Evolutionary conservation across 2,329 filamentous ascomycete genomes (phyloP).

Genomic region (Sporothrix humicola): DNA sequence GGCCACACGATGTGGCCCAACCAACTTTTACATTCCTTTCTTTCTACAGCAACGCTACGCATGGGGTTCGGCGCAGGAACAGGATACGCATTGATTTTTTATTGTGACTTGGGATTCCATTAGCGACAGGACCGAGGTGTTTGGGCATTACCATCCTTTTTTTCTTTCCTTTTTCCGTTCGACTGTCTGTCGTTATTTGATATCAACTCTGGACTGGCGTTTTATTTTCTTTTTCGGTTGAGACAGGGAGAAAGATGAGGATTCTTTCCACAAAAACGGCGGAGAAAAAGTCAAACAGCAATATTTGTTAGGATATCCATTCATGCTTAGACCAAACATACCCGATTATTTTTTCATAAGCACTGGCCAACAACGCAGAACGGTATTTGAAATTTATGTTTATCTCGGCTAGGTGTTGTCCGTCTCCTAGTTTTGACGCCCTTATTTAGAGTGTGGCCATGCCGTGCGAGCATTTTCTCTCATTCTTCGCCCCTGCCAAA

Average conservation of each 20-base stretch:
- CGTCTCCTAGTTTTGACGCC: background rate
- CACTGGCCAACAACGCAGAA: background rate
- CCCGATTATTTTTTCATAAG: background rate
- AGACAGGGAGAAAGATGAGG: background rate
- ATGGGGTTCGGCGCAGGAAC: slow-evolving; percentile 29
- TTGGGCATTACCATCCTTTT: slow-evolving; percentile 12
- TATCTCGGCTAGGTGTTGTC: background rate
- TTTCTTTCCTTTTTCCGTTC: slow-evolving; percentile 15
- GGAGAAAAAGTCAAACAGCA: slow-evolving; percentile 1
- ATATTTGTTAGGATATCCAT: background rate
- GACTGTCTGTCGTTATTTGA: background rate
- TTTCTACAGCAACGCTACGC: slow-evolving; percentile 30
- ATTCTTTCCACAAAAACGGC: background rate
- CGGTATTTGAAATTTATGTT: background rate
- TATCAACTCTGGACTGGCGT: slow-evolving; percentile 29
- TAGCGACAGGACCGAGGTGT: slow-evolving; percentile 30
- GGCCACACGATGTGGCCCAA: background rate
- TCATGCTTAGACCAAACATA: slow-evolving; percentile 12
- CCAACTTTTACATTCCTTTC: background rate
- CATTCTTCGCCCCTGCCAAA: background rate
- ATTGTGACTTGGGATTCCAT: slow-evolving; percentile 16
- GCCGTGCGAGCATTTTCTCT: background rate
- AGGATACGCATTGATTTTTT: slow-evolving; percentile 23
- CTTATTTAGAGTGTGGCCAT: slow-evolving; percentile 4
- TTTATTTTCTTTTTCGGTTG: background rate